Base-by-base conservation (phyloP, 192 early-diverging fungal genomes). In the Backusella australiensis region DNA sequence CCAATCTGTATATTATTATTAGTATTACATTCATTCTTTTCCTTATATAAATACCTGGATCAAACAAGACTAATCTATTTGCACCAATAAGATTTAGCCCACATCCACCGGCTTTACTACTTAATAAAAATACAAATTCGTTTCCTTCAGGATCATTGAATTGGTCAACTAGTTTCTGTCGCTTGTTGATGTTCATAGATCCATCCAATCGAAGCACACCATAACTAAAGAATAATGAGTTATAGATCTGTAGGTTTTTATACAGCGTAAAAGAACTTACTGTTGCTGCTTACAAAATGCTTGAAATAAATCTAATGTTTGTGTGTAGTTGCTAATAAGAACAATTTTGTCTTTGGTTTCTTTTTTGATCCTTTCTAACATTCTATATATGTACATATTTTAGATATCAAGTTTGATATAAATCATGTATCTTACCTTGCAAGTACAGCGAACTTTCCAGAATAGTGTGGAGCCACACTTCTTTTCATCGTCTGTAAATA, bases 291-390 rank as follows among this genome's bases (percentile, higher is more conserved):
- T 82, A 66, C 97, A 99, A 71, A 97, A 88, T n/a, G 89, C 85
- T 75, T 98, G 96, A 76, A 99, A 95, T 67, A 98, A 78, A 79
- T 99, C 95, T 41, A 99, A 83, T 3, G 98, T 99, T 81, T 99
- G 97, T 0, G 98, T 99, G 84, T 99, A 99, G 78, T 99, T 99
- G 34, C 94, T 95, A 63, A 99, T 98, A n/a, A 99, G 86, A n/a
- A 99, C 98, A 79, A 99, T 98, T 82, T 99, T 99, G 80, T 98
- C 97, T 15, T 85, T 82, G 19, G 91, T 89, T 21, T 92, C 88
- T 26, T 86, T 86, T 44, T 89, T 86, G 74, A 94, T 91, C 78
- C 91, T 90, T 63, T 84, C 82, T 52, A 94, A 77, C 94, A 96
- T 94, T 32, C 88, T 83, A 75, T 73, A 98, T 23, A 23, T 29